Evolutionary conservation across 1,284 basidiomycete species (phyloP), one percentile per base, ranked within the genome.

Genomic region (Ceratobasidium sp.): DNA sequence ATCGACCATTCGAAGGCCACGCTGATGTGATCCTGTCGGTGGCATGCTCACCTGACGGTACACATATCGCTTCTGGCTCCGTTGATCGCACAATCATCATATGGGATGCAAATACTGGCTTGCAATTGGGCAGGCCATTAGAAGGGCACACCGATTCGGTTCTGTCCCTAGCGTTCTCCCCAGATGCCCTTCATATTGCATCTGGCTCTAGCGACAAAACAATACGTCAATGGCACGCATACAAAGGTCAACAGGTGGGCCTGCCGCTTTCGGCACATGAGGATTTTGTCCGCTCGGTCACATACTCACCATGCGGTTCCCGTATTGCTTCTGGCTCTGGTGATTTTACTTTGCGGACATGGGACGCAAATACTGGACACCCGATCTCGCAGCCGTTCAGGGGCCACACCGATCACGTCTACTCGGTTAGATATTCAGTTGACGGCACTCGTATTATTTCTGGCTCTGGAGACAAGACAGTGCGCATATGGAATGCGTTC

Each of bases 161-260:
- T 10, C 12, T 10, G 1, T 53, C 61, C 3, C 28, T 65, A 18
- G 39, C 36, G 3, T 72, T 30, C 23, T 65, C 71, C 4, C 50
- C 60, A 16, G 61, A 72, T 48, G 43, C 48, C 18, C 3, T 10
- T 12, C 18, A 34, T 1, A 32, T 72, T 52, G 61, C 26, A 5
- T 65, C 61, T n/a, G 50, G 53, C 8, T 65, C 61, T 4, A 18
- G 18, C 4, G 61, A 83, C 75, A 81, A 81, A 77, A 83, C 81
- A 36, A 76, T 84, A 71, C 82, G 82, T 74, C 76, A 82, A 32
- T 83, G 82, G 80, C 80, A 82, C 65, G 76, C 82, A 8, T 69
- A 75, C 16, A 76, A 76, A 0, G 77, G 81, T 21, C 72, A 14
- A 14, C 70, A 69, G 43, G n/a, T 74, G 18, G 53, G 50, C 9